Conservation (phyloP, 2,329 filamentous ascomycete genomes). For the Emergomyces orientalis region DNA sequence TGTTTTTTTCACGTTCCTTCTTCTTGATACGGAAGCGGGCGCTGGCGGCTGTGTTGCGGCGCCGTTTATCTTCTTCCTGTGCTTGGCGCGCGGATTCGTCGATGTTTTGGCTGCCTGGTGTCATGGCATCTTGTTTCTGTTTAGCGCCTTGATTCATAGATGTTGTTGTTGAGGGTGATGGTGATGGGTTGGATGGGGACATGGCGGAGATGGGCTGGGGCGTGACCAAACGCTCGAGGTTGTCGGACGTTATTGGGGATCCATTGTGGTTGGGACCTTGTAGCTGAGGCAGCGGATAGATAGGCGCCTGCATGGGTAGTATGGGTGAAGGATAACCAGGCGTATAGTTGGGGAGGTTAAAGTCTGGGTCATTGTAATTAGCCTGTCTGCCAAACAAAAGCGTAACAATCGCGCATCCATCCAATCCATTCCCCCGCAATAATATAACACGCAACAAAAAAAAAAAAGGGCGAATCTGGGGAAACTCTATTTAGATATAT, state of each 20-base stretch:
- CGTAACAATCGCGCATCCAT: neutral
- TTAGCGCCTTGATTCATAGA: slow-evolving; percentile 4
- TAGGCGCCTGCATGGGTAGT: slow-evolving; percentile 9
- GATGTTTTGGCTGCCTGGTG: slow-evolving; percentile 39
- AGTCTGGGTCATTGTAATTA: slow-evolving; percentile 13
- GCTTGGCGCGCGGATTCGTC: slow-evolving; percentile 64
- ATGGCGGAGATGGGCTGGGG: neutral
- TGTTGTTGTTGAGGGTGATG: slow-evolving; percentile 1
- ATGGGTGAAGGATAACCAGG: slow-evolving; percentile 13
- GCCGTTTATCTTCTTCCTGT: slow-evolving; percentile 82
- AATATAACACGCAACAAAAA: neutral
- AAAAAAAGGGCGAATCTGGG: neutral
- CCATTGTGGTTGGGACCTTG: slow-evolving; percentile 6
- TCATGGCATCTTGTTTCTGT: slow-evolving; percentile 11
- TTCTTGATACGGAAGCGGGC: slow-evolving; percentile 90
- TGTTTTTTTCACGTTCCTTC: slow-evolving; percentile 84
- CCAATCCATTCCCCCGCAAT: neutral
- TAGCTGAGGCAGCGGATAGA: slow-evolving; percentile 6
- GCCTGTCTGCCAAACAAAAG: neutral
- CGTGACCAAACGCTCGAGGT: neutral
- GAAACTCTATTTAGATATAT: neutral
- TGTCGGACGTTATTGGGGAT: neutral
- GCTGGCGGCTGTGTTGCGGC: slow-evolving; percentile 79
- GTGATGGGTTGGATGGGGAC: slow-evolving; percentile 2
- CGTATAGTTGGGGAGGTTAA: slow-evolving; percentile 14